Percentiles rank a stretch among this genome's conserved stretches.
These are phyloP conservation scores for Pyricularia pennisetigena DNA, from an alignment of 2,329 filamentous ascomycete species.

Conservation along the genomic window DNA sequence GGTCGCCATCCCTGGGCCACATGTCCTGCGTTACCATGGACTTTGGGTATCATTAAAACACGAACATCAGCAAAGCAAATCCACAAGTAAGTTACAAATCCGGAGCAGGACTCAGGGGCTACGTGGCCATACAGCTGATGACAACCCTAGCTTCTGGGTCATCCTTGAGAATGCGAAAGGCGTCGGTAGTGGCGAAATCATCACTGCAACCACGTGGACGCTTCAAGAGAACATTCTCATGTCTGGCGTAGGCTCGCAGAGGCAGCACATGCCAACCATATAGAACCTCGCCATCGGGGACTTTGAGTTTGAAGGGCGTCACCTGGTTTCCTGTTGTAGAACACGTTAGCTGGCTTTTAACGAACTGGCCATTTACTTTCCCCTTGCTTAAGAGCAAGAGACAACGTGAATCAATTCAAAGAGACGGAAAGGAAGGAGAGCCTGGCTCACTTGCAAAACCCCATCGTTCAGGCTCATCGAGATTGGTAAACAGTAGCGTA, in stretches of 20 bases:
- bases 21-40: constrained; percentile 77
- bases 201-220: constrained; percentile 37
- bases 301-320: constrained; percentile 65
- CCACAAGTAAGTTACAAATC: constrained; percentile 15
- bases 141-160: constrained; percentile 56
- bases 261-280: constrained; percentile 91
- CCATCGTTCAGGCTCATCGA: constrained; percentile 66
- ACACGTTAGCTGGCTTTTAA: background rate
- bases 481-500: constrained; percentile 54
- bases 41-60: constrained; percentile 21
- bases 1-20: constrained; percentile 71
- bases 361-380: background rate
- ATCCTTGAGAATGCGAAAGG: constrained; percentile 51
- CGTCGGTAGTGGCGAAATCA: constrained; percentile 45
- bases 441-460: constrained; percentile 65
- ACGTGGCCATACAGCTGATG: constrained; percentile 44
- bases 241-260: constrained; percentile 60
- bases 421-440: background rate
- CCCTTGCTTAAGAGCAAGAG: background rate
- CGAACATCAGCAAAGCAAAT: constrained; percentile 10
- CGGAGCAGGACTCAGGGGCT: constrained; percentile 8
- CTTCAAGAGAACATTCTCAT: constrained; percentile 52
- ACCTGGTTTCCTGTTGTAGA: constrained; percentile 65
- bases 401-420: background rate
- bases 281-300: constrained; percentile 69